A percentile compares a stretch with the other conserved stretches of the same genome.
phyloP scores from a whole-genome alignment of 352 stramenopile genomes.

The Phytophthora cryptogea region DNA sequence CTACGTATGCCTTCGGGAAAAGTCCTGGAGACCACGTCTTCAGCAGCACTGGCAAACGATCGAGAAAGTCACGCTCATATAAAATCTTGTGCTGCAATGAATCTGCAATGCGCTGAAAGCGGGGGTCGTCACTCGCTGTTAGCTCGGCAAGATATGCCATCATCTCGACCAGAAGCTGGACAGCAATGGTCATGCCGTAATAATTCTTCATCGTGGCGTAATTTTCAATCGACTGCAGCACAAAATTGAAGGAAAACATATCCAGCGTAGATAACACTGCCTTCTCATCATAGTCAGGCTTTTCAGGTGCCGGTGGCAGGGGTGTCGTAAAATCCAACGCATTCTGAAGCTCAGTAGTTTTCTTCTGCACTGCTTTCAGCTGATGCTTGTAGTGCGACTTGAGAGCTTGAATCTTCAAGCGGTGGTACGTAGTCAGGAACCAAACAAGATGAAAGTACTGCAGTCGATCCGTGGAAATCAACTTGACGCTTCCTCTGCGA shows the following conservation, averaged over 20 bases:
- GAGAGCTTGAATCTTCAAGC: constrained; percentile 70
- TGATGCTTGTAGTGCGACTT: constrained; percentile 72
- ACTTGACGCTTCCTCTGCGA: constrained; percentile 78
- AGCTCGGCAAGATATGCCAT: constrained; percentile 86
- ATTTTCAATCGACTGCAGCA: constrained; percentile 88
- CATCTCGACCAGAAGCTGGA: constrained; percentile 84
- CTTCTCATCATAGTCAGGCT: constrained; percentile 75
- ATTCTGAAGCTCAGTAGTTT: constrained; percentile 52
- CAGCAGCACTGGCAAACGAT: constrained; percentile 79
- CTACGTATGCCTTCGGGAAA: constrained; percentile 69
- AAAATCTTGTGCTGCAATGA: constrained; percentile 90
- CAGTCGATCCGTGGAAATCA: constrained; percentile 84
- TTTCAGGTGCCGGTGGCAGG: constrained; percentile 39
- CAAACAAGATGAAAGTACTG: constrained; percentile 90
- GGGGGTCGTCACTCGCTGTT: constrained; percentile 65
- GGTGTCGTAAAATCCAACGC: constrained; percentile 59
- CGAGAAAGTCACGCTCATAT: constrained; percentile 88
- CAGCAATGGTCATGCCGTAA: constrained; percentile 79
- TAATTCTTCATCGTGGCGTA: constrained; percentile 83
- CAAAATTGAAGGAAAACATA: constrained; percentile 93
- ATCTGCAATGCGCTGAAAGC: constrained; percentile 83
- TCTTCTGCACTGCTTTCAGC: constrained; percentile 57
- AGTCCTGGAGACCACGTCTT: constrained; percentile 76
- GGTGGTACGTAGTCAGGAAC: constrained; percentile 86
- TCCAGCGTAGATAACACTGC: constrained; percentile 83